Base-by-base conservation (phyloP, 2,329 filamentous ascomycete genomes). In the Colletotrichum sansevieriae region DNA sequence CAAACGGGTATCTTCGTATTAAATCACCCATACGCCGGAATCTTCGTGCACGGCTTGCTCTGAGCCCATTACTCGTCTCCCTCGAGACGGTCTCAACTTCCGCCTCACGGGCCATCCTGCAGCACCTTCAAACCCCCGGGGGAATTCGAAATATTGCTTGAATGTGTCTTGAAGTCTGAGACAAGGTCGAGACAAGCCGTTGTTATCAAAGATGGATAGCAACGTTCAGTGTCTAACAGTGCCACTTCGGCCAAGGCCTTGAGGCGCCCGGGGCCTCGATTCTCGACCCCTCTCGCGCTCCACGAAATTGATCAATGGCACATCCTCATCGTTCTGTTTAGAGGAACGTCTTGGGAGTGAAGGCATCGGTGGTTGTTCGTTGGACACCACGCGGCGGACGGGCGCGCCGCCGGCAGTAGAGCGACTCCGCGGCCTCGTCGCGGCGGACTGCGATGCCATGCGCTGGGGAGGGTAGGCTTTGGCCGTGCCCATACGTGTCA, bases 291-390 rank as follows among this genome's bases (percentile, higher is more conserved):
- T 44, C 10, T 64, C 60, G 13, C 64, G 68, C 12, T 71, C 70
- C 8, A 71, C 68, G 22, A 71, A 71, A 49, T 71, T 71, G 39
- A 71, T 71, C 22, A 71, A 54, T 7, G 70, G 70, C 46, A 71
- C 61, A 62, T 71, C 70, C 54, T 71, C 70, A 35, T 71, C 70
- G 15, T 71, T 60, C 6, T 62, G 49, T 29, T 57, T 59, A 11
- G 70, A 60, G 6, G 70, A 51, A 33, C 58, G 66, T 47, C 58
- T 57, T 35, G 70, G 70, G 54, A 71, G 33, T 8, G 65, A 70
- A n/a, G 70, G 70, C 22, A 71, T 58, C n/a, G 67, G 63, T 13
- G 70, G 67, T 25, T 66, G 69, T 52, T 71, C 70, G 15, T 69
- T 70, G 37, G 70, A 71, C 5, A 68, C 70, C 46, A 62, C 60